Percentiles rank a stretch among this genome's conserved stretches.
phyloP scores from a whole-genome alignment of 2,329 filamentous ascomycete species.

The Kalaharituber pfeilii region DNA sequence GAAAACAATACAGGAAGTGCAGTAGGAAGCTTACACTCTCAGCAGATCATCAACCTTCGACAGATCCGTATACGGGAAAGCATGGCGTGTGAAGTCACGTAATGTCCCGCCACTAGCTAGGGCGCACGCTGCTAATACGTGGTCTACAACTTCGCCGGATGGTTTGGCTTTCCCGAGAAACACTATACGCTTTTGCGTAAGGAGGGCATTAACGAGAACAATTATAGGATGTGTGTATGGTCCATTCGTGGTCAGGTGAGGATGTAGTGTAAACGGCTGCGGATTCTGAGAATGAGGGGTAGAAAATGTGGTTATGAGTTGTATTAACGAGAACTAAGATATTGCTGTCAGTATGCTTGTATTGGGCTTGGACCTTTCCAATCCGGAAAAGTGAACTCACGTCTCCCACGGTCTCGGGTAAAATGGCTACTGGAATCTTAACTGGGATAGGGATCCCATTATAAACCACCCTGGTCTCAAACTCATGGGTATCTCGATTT shows the following conservation, averaged over 20 bases:
- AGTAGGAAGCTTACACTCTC: slow-evolving; percentile 47
- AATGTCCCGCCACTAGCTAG: slow-evolving; percentile 83
- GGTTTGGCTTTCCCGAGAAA: slow-evolving; percentile 92
- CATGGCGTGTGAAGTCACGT: slow-evolving; percentile 83
- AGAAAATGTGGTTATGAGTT: slow-evolving; percentile 89
- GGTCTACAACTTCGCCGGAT: slow-evolving; percentile 89
- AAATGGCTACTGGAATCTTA: slow-evolving; percentile 84
- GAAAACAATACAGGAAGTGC: not conserved
- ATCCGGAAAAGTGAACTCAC: slow-evolving; percentile 9
- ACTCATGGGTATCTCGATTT: slow-evolving; percentile 85
- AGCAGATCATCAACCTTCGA: slow-evolving; percentile 95
- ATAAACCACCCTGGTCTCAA: slow-evolving; percentile 87
- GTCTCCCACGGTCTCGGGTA: slow-evolving; percentile 89
- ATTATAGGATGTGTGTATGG: slow-evolving; percentile 84
- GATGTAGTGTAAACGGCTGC: slow-evolving; percentile 69
- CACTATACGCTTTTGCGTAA: slow-evolving; percentile 91
- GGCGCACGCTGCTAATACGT: slow-evolving; percentile 92
- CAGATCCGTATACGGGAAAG: slow-evolving; percentile 93
- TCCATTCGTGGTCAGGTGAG: slow-evolving; percentile 85
- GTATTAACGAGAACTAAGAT: slow-evolving; percentile 69
- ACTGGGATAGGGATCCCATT: slow-evolving; percentile 93
- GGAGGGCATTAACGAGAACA: slow-evolving; percentile 78
- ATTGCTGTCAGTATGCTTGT: slow-evolving; percentile 6
- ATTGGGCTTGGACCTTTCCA: not conserved
- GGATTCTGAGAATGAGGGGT: slow-evolving; percentile 51